Conservation (phyloP, 768 basidiomycete genomes). For the Basidioascus undulatus region DNA sequence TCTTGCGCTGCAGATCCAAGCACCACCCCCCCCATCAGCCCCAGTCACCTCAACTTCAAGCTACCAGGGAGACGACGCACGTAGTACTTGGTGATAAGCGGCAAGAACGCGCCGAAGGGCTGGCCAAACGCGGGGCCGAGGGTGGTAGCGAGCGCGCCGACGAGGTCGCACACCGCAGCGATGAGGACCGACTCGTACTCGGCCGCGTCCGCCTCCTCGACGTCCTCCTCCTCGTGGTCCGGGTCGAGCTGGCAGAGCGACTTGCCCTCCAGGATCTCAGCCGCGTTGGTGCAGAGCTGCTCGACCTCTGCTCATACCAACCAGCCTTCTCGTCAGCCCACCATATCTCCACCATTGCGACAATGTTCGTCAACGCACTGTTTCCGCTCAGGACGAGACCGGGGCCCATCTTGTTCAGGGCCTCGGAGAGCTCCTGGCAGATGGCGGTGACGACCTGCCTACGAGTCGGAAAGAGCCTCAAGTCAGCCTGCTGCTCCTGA, state of each 20-base stretch:
- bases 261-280: constrained; percentile 76
- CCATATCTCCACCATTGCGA: too few relatives aligned
- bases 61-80: constrained; percentile 25
- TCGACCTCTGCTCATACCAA: constrained; percentile 41
- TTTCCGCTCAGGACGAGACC: constrained; percentile 31
- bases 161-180: constrained; percentile 79
- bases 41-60: not conserved
- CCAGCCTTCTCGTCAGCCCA: too few relatives aligned
- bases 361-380: not conserved
- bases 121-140: constrained; percentile 64
- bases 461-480: constrained; percentile 4
- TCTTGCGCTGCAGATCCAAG: constrained; percentile 60
- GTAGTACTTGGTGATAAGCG: constrained; percentile 74
- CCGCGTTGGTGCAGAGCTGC: constrained; percentile 49
- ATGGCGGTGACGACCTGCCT: constrained; percentile 72
- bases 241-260: constrained; percentile 91
- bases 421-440: constrained; percentile 71
- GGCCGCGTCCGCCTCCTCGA: constrained; percentile 37
- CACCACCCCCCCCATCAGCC: constrained; percentile 1
- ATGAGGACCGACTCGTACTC: constrained; percentile 94
- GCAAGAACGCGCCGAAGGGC: constrained; percentile 67
- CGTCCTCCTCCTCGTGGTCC: constrained; percentile 62
- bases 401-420: constrained; percentile 75
- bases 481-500: constrained; percentile 9
- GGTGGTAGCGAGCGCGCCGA: constrained; percentile 60